phyloP scores from a whole-genome alignment of 1,139 yeast genomes.

The Protomyces lactucae-debilis region DNA sequence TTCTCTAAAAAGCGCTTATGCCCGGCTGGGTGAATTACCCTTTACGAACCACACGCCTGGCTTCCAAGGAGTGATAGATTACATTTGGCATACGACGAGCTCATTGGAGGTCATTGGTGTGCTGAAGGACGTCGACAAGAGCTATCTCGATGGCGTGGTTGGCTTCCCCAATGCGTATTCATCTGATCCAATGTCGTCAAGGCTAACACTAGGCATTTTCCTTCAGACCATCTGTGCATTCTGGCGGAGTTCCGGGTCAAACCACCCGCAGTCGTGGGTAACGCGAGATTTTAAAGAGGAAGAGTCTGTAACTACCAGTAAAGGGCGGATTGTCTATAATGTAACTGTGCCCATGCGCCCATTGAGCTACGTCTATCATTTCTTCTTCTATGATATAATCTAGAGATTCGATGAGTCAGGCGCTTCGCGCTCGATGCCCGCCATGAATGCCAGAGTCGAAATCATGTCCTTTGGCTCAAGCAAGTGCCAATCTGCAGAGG shows the following conservation, averaged over 20 bases:
- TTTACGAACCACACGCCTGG: conserved; percentile 92
- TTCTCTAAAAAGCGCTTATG: conserved; percentile 76
- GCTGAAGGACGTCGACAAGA: conserved; percentile 75
- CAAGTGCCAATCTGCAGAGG: conserved; percentile 83
- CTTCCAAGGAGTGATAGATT: conserved; percentile 89
- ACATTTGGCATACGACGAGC: conserved; percentile 86
- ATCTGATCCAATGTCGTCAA: conserved; percentile 71
- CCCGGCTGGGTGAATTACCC: conserved; percentile 71
- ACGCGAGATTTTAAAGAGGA: neutral
- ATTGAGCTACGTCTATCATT: neutral
- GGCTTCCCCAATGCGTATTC: conserved; percentile 90
- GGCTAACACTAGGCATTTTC: neutral
- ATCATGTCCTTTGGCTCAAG: conserved; percentile 75
- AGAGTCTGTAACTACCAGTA: neutral
- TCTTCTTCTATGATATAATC: neutral
- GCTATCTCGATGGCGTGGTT: conserved; percentile 67
- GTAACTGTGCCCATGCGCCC: neutral
- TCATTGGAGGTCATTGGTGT: conserved; percentile 76
- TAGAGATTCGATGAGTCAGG: neutral
- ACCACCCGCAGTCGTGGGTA: conserved; percentile 5
- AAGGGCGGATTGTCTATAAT: neutral
- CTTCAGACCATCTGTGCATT: conserved; percentile 29
- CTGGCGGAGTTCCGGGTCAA: conserved; percentile 31
- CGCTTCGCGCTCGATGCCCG: conserved; percentile 15
- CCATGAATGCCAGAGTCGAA: conserved; percentile 10